Evolutionary conservation across 2,329 filamentous ascomycete species (phyloP).

Genomic region (Fragosphaeria purpurea): DNA sequence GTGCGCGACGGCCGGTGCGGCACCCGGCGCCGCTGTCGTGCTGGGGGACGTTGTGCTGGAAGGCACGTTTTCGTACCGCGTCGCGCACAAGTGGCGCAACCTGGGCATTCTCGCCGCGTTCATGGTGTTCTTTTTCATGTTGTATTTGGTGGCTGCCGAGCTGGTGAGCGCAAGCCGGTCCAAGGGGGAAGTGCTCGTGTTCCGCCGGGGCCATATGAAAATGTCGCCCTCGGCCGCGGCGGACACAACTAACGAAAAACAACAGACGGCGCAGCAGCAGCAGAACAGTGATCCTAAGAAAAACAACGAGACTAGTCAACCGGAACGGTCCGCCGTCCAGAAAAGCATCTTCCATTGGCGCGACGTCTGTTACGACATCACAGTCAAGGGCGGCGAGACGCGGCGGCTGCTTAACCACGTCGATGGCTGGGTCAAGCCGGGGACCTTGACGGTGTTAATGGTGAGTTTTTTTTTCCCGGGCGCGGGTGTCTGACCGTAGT

Average conservation of each 20-base stretch:
- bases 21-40: slow-evolving; percentile 29
- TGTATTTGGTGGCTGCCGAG: slow-evolving; percentile 55
- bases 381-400: slow-evolving; percentile 65
- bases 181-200: slow-evolving; percentile 67
- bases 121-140: slow-evolving; percentile 46
- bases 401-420: slow-evolving; percentile 75
- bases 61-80: slow-evolving; percentile 46
- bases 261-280: neutral
- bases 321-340: slow-evolving; percentile 21
- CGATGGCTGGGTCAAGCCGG: slow-evolving; percentile 89
- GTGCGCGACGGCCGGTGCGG: slow-evolving; percentile 49
- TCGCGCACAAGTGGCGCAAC: slow-evolving; percentile 58
- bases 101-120: slow-evolving; percentile 59
- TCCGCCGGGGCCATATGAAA: slow-evolving; percentile 55
- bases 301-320: too few species aligned
- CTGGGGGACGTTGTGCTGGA: slow-evolving; percentile 37
- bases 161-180: slow-evolving; percentile 55
- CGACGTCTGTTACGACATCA: slow-evolving; percentile 65
- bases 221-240: slow-evolving; percentile 48
- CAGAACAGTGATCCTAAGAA: too few species aligned
- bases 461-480: slow-evolving; percentile 21
- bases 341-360: slow-evolving; percentile 80
- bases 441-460: slow-evolving; percentile 83
- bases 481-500: too few species aligned
- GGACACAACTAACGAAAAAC: slow-evolving; percentile 36